Conservation (phyloP, 352 stramenopile species). For the Globisporangium viniferum region DNA sequence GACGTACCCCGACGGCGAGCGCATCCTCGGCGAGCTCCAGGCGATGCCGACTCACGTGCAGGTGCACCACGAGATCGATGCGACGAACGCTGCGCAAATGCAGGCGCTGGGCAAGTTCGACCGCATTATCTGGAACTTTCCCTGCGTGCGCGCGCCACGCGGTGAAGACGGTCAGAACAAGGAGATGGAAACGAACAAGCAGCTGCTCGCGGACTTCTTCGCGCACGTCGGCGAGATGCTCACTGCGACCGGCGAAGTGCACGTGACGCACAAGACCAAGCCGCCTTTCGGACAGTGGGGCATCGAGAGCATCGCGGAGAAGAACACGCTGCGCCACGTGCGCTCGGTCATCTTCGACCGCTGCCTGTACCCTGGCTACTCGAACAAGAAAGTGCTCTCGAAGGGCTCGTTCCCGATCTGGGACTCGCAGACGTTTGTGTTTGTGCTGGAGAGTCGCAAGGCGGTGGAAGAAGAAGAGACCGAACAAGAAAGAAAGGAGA, state of each 20-base stretch:
- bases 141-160: constrained; percentile 85
- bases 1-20: constrained; percentile 89
- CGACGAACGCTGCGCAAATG: constrained; percentile 81
- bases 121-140: constrained; percentile 96
- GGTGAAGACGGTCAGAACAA: constrained; percentile 96
- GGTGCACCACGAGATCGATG: constrained; percentile 90
- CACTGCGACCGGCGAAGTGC: constrained; percentile 80
- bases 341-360: constrained; percentile 92
- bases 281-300: constrained; percentile 87
- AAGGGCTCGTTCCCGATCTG: constrained; percentile 95
- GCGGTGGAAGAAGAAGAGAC: constrained; percentile 13
- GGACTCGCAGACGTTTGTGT: constrained; percentile 95
- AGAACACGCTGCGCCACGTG: constrained; percentile 41
- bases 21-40: constrained; percentile 76
- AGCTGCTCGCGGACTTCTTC: constrained; percentile 91
- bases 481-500: constrained; percentile 6
- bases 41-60: constrained; percentile 43
- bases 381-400: constrained; percentile 95
- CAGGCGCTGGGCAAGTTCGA: constrained; percentile 77
- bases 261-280: constrained; percentile 97
- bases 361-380: constrained; percentile 91
- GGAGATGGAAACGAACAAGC: constrained; percentile 95
- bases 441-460: constrained; percentile 42
- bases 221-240: constrained; percentile 44
- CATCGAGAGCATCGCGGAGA: constrained; percentile 63